Percentiles rank a stretch among this genome's conserved stretches.
Conservation (phyloP, 2,329 filamentous ascomycete genomes). For the Exophiala sp. region DNA sequence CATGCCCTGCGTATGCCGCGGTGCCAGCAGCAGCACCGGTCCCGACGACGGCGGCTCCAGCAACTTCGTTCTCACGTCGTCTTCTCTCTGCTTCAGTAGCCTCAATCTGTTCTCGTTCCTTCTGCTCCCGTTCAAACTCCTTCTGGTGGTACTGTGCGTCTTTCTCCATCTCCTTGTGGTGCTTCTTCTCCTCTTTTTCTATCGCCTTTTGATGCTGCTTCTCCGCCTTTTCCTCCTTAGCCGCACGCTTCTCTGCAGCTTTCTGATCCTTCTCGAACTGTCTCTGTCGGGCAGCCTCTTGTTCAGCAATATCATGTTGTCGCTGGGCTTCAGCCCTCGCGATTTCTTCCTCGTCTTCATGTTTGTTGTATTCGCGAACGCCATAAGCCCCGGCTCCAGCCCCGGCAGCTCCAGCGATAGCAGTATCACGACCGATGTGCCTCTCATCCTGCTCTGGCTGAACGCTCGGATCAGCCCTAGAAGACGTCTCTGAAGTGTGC, state of each 20-base stretch:
- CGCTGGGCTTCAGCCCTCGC: conserved; percentile 9
- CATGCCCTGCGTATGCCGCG: conserved; percentile 13
- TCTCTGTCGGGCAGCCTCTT: conserved; percentile 20
- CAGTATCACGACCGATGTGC: conserved; percentile 16
- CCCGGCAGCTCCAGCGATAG: conserved; percentile 14
- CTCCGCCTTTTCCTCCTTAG: conserved; percentile 14
- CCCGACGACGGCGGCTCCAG: conserved; percentile 12
- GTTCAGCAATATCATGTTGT: conserved; percentile 19
- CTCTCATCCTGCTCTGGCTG: conserved; percentile 9
- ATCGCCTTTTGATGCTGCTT: conserved; percentile 19
- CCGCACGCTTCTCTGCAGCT: conserved; percentile 17
- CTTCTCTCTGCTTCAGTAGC: conserved; percentile 8
- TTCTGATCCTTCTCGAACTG: conserved; percentile 23
- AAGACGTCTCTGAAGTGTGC: background rate
- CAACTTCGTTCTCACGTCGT: conserved; percentile 15
- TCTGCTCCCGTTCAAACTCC: conserved; percentile 16
- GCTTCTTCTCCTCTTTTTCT: conserved; percentile 14
- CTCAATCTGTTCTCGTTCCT: conserved; percentile 8
- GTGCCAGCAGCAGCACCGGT: conserved; percentile 12
- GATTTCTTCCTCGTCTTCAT: conserved; percentile 10
- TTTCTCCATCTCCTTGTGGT: conserved; percentile 15
- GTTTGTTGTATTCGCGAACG: conserved; percentile 14
- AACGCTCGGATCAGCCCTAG: background rate
- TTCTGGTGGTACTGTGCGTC: conserved; percentile 19
- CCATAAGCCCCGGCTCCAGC: conserved; percentile 15